Percentiles rank a stretch among this genome's conserved stretches.
These are phyloP conservation scores for Aquilaria agallochum DNA, from an alignment of 441 rosid species.

Conservation along the genomic window DNA sequence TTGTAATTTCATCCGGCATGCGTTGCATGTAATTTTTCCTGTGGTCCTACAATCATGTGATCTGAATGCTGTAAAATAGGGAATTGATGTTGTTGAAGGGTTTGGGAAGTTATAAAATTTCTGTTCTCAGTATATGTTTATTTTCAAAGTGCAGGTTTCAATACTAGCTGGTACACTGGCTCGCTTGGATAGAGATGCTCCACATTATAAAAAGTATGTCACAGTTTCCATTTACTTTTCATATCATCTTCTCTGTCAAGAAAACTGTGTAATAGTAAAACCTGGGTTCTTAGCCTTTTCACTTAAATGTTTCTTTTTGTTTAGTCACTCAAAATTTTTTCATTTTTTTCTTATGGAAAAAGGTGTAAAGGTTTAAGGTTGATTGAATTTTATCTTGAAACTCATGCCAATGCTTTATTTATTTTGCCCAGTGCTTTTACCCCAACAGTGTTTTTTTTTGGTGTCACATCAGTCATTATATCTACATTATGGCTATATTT, in stretches of 20 bases:
- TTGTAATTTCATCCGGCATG: too few species aligned
- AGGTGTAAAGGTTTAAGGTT: not conserved
- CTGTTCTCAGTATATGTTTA: too few species aligned
- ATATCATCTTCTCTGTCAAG: conserved; percentile 2
- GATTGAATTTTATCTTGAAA: not conserved
- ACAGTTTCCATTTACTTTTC: conserved; percentile 10
- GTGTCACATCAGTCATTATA: too few species aligned
- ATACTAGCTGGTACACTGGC: conserved; percentile 97
- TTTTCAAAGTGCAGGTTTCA: conserved; percentile 56
- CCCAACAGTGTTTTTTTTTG: too few species aligned
- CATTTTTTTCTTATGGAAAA: not conserved
- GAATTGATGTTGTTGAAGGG: too few species aligned
- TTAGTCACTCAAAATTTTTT: not conserved
- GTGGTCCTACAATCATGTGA: too few species aligned
- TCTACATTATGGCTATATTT: too few species aligned
- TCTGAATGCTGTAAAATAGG: too few species aligned
- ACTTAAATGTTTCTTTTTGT: conserved; percentile 10
- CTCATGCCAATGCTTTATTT: conserved; percentile 2
- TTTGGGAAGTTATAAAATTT: too few species aligned
- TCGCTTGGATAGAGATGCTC: conserved; percentile 98
- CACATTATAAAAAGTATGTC: conserved; percentile 75
- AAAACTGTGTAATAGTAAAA: not conserved
- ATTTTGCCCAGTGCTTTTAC: not conserved
- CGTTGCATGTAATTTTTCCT: too few species aligned
- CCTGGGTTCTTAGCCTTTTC: too few species aligned